phyloP scores from a whole-genome alignment of 1,284 basidiomycete species.

The Malassezia furfur region DNA sequence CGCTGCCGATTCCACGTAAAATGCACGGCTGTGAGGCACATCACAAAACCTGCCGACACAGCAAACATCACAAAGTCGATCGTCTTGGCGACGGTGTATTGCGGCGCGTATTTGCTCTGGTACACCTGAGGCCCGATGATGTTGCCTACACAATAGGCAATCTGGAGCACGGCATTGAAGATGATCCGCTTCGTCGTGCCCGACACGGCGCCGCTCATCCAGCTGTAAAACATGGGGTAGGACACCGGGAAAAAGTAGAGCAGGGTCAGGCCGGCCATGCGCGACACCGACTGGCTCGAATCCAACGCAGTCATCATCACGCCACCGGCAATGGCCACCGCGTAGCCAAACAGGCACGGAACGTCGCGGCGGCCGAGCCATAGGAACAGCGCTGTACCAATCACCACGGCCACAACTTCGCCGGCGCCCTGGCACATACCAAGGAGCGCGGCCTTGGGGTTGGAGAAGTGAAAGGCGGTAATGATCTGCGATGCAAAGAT shows the following conservation, averaged over 20 bases:
- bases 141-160: slow-evolving; percentile 39
- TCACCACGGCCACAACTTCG: slow-evolving; percentile 30
- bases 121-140: slow-evolving; percentile 41
- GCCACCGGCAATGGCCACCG: slow-evolving; percentile 31
- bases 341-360: slow-evolving; percentile 31
- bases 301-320: slow-evolving; percentile 2
- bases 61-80: slow-evolving; percentile 38
- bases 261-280: slow-evolving; percentile 18
- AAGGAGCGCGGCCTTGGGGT: slow-evolving; percentile 36
- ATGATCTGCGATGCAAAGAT: slow-evolving; percentile 45
- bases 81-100: slow-evolving; percentile 39
- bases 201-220: slow-evolving; percentile 22
- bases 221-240: slow-evolving; percentile 30
- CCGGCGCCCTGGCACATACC: slow-evolving; percentile 37
- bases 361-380: slow-evolving; percentile 24
- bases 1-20: slow-evolving; percentile 32
- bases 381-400: slow-evolving; percentile 27
- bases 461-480: slow-evolving; percentile 30
- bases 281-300: not conserved
- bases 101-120: slow-evolving; percentile 18
- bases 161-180: slow-evolving; percentile 31
- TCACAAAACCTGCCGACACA: slow-evolving; percentile 22
- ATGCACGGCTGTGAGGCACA: slow-evolving; percentile 24
- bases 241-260: slow-evolving; percentile 25
- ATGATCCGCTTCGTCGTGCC: slow-evolving; percentile 42